Evolutionary conservation across 2,329 filamentous ascomycete genomes (phyloP).

Genomic region (Tolypocladium amazonense): DNA sequence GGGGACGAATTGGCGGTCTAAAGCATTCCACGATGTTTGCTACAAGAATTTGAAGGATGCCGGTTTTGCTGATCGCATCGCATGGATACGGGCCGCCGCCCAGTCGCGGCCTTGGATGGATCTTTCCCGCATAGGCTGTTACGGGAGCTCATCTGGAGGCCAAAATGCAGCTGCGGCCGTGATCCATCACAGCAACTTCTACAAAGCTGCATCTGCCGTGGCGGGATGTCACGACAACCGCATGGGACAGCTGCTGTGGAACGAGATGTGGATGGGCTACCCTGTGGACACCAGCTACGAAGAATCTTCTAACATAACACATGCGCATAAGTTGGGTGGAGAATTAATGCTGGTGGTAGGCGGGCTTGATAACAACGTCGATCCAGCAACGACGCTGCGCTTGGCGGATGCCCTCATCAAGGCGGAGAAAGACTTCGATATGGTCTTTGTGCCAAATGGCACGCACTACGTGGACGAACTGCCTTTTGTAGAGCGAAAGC

Average conservation of each 20-base stretch:
- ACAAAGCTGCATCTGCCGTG: constrained; percentile 15
- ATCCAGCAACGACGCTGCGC: constrained; percentile 18
- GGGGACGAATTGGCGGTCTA: constrained; percentile 19
- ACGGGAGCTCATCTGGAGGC: constrained; percentile 18
- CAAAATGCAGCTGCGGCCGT: constrained; percentile 16
- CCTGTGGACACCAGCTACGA: constrained; percentile 17
- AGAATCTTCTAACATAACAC: constrained; percentile 15
- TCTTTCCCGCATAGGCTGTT: constrained; percentile 15
- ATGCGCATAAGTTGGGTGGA: constrained; percentile 15
- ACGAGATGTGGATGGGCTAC: constrained; percentile 21
- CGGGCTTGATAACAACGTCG: constrained; percentile 17
- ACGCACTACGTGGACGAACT: background rate
- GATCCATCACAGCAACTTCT: constrained; percentile 16
- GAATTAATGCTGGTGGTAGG: constrained; percentile 17
- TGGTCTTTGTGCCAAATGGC: constrained; percentile 15
- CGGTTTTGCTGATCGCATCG: constrained; percentile 17
- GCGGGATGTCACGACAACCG: constrained; percentile 20
- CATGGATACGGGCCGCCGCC: constrained; percentile 17
- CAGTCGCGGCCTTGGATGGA: constrained; percentile 17
- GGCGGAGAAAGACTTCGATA: constrained; percentile 17
- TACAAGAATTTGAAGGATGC: constrained; percentile 18
- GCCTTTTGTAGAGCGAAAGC: background rate
- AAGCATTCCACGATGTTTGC: constrained; percentile 17
- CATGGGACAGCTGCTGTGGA: constrained; percentile 20
- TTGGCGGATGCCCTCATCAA: constrained; percentile 14